A percentile compares a stretch with the other conserved stretches of the same genome.
These are phyloP conservation scores for Platanthera zijinensis DNA, from an alignment of 106 monocot genomes.

Conservation along the genomic window DNA sequence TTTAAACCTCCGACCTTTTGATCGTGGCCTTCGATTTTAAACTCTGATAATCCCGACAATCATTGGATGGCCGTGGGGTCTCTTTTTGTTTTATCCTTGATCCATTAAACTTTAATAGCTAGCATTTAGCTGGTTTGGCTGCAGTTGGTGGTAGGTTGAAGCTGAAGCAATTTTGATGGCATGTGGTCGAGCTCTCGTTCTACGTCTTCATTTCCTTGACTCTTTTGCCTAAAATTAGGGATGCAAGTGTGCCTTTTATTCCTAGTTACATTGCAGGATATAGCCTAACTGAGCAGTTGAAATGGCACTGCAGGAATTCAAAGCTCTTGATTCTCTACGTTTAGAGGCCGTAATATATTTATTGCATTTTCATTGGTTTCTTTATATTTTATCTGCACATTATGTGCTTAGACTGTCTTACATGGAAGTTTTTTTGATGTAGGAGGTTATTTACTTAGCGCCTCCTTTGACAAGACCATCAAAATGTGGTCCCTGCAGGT, in stretches of 20 bases:
- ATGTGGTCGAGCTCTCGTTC: neutral
- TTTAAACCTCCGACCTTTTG: neutral
- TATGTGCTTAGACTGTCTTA: neutral
- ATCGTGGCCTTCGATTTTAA: neutral
- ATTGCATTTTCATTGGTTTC: neutral
- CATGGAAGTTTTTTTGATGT: conserved; percentile 17
- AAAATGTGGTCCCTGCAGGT: conserved; percentile 92
- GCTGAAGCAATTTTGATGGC: neutral
- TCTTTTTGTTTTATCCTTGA: neutral
- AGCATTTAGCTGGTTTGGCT: neutral
- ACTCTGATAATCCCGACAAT: neutral
- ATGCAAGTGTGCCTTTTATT: neutral
- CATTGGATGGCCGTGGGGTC: neutral
- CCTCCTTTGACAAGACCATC: conserved; percentile 88
- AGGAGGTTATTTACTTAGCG: conserved; percentile 88
- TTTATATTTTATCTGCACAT: neutral
- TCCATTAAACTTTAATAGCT: neutral
- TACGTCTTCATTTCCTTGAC: neutral
- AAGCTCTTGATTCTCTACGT: neutral
- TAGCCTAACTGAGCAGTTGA: neutral
- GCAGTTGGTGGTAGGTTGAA: neutral
- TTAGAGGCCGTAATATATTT: neutral
- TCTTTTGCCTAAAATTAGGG: neutral
- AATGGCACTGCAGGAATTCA: no score
- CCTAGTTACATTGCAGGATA: neutral